These are phyloP conservation scores for Debaryomyces robertsiae DNA, from an alignment of 1,139 yeast genomes.

Conservation along the genomic window DNA sequence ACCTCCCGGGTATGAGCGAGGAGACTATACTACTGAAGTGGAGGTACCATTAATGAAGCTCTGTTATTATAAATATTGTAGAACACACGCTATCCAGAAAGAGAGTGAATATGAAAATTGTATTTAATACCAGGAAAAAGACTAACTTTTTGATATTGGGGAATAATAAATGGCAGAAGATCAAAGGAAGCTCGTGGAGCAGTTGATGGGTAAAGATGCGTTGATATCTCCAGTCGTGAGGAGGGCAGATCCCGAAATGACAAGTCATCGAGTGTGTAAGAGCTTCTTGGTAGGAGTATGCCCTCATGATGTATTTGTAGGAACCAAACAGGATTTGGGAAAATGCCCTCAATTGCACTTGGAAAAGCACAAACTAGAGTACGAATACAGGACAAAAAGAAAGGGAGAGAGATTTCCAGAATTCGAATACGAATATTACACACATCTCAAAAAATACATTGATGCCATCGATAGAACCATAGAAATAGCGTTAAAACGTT, in stretches of 20 bases:
- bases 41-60: not conserved
- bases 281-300: constrained; percentile 85
- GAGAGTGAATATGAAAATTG: constrained; percentile 4
- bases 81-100: constrained; percentile 1
- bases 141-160: too few relatives aligned
- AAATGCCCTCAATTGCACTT: constrained; percentile 76
- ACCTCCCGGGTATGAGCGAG: too few relatives aligned
- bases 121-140: not conserved
- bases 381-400: constrained; percentile 57
- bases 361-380: constrained; percentile 75
- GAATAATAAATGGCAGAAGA: constrained; percentile 56
- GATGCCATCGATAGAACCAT: constrained; percentile 71
- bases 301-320: constrained; percentile 80
- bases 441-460: constrained; percentile 56
- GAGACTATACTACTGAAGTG: too few relatives aligned
- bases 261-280: constrained; percentile 74
- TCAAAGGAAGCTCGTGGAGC: constrained; percentile 76
- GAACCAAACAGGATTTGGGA: constrained; percentile 85
- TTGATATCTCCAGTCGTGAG: constrained; percentile 39
- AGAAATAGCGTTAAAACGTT: constrained; percentile 61
- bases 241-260: constrained; percentile 52
- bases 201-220: constrained; percentile 76
- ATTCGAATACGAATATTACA: constrained; percentile 68
- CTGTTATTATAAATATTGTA: not conserved
- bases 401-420: constrained; percentile 63